phyloP scores from a whole-genome alignment of 2,329 filamentous ascomycete genomes.

The Biscogniauxia sp. region DNA sequence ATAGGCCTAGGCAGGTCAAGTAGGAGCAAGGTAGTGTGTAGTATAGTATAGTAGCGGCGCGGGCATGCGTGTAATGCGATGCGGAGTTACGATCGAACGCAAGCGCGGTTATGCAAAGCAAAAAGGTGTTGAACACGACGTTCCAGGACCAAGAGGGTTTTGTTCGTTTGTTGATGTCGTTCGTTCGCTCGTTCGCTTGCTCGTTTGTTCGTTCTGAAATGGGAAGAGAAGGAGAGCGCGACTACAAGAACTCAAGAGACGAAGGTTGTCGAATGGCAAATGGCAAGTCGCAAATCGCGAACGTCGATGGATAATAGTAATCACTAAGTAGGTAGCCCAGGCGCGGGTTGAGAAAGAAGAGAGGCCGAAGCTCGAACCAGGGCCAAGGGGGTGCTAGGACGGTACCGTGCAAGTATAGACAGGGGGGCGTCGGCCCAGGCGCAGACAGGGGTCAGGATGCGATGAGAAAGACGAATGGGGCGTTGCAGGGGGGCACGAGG shows the following conservation, averaged over 20 bases:
- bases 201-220: not conserved
- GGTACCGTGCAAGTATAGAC: slow-evolving; percentile 2
- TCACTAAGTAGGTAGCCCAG: slow-evolving; percentile 10
- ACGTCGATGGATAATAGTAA: slow-evolving; percentile 24
- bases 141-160: slow-evolving; percentile 4
- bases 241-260: slow-evolving; percentile 13
- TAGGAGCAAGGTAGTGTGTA: not conserved
- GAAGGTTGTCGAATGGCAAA: slow-evolving; percentile 10
- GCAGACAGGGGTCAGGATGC: not conserved
- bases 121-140: slow-evolving; percentile 18
- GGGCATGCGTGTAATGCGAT: slow-evolving; percentile 22
- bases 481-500: slow-evolving; percentile 1
- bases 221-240: slow-evolving; percentile 21
- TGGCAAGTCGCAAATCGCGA: slow-evolving; percentile 13
- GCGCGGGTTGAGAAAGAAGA: slow-evolving; percentile 16
- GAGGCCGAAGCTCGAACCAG: slow-evolving; percentile 18
- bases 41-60: slow-evolving; percentile 6
- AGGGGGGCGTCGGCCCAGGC: not conserved
- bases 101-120: slow-evolving; percentile 27
- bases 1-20: slow-evolving; percentile 5
- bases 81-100: slow-evolving; percentile 19
- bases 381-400: not conserved
- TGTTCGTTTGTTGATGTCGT: not conserved
- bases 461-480: not conserved
- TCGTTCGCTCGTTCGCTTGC: not conserved